Evolutionary conservation across 2,329 filamentous ascomycete species (phyloP).

Genomic region (Colletotrichum viniferum): DNA sequence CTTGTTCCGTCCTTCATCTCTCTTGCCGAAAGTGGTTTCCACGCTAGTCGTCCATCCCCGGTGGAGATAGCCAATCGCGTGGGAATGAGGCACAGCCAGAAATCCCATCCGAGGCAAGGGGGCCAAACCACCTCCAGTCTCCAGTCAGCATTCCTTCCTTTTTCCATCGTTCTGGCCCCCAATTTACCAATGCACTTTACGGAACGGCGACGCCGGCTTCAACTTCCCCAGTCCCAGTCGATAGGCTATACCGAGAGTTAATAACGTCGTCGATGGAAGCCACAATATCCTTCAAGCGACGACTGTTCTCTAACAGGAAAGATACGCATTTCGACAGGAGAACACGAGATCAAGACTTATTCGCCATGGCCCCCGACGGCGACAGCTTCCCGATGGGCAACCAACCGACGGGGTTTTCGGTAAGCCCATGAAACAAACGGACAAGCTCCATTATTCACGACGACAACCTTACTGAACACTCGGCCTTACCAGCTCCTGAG

Average conservation of each 20-base stretch:
- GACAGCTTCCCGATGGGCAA: not conserved
- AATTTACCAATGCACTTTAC: not conserved
- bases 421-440: not conserved
- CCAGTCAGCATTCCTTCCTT: not conserved
- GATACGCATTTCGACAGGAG: not conserved
- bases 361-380: not conserved
- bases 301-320: not conserved
- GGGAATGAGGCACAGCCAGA: not conserved
- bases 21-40: conserved; percentile 2
- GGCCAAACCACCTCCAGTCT: not conserved
- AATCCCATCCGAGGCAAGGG: not conserved
- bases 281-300: not conserved
- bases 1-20: not conserved
- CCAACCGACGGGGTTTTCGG: not conserved
- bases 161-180: not conserved
- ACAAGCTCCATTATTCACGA: not conserved
- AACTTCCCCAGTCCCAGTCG: not conserved
- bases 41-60: not conserved
- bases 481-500: not conserved
- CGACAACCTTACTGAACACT: not conserved
- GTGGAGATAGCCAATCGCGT: not conserved
- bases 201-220: not conserved
- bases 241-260: not conserved
- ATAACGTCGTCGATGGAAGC: not conserved
- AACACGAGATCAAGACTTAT: not conserved